phyloP scores from a whole-genome alignment of 768 basidiomycete species.

The Collybiopsis confluens region DNA sequence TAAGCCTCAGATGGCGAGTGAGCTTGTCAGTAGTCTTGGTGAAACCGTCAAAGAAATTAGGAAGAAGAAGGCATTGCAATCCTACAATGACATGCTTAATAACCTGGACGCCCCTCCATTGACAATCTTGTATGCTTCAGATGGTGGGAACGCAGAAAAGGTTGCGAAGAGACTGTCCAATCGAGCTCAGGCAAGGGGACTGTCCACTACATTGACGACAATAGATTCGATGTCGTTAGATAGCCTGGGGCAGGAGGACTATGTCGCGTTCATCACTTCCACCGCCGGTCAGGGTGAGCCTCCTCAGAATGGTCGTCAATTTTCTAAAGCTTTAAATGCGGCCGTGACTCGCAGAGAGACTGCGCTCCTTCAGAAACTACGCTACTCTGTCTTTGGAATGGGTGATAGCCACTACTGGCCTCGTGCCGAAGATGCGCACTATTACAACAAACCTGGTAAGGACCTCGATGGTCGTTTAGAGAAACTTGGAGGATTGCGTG shows the following conservation, averaged over 20 bases:
- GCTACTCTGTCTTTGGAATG: conserved; percentile 86
- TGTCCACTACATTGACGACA: conserved; percentile 69
- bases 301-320: conserved; percentile 90
- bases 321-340: conserved; percentile 82
- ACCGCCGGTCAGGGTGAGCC: conserved; percentile 97
- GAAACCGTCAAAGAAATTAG: conserved; percentile 81
- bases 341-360: conserved; percentile 54
- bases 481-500: conserved; percentile 73
- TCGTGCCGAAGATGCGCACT: conserved; percentile 91
- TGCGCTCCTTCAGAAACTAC: conserved; percentile 53
- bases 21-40: conserved; percentile 81
- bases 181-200: conserved; percentile 80
- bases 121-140: conserved; percentile 88
- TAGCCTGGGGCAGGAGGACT: conserved; percentile 65
- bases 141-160: conserved; percentile 96
- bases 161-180: conserved; percentile 82
- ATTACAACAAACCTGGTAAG: conserved; percentile 95
- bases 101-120: conserved; percentile 88
- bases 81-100: conserved; percentile 79
- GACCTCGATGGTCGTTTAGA: conserved; percentile 81
- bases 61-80: conserved; percentile 72
- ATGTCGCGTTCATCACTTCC: conserved; percentile 86
- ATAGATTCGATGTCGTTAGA: conserved; percentile 81
- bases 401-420: conserved; percentile 99
- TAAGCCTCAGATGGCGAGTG: conserved; percentile 74